phyloP scores from a whole-genome alignment of 2,329 filamentous ascomycete species.

The Ceratocystis smalleyi region DNA sequence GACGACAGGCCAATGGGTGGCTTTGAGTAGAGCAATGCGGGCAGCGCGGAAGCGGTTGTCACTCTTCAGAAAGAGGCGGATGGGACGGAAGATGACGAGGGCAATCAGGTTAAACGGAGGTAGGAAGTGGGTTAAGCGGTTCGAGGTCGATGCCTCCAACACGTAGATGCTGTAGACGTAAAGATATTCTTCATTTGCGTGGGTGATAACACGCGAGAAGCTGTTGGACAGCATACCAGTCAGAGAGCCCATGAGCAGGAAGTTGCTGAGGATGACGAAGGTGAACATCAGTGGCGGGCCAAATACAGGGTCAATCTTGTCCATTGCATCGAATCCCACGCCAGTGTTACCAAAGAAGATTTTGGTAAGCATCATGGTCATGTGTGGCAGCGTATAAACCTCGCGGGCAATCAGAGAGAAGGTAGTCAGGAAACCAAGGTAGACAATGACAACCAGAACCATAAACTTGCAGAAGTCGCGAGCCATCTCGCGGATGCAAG shows the following conservation, averaged over 20 bases:
- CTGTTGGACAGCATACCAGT: slow-evolving; percentile 67
- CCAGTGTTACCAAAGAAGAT: slow-evolving; percentile 68
- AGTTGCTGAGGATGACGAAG: slow-evolving; percentile 63
- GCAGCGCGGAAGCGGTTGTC: slow-evolving; percentile 46
- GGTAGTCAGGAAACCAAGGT: slow-evolving; percentile 77
- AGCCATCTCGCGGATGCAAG: slow-evolving; percentile 84
- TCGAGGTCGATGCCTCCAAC: slow-evolving; percentile 50
- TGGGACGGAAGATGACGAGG: slow-evolving; percentile 53
- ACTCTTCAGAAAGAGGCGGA: slow-evolving; percentile 51
- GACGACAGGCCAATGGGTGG: slow-evolving; percentile 52
- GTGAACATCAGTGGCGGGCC: slow-evolving; percentile 50
- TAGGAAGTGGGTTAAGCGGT: slow-evolving; percentile 54
- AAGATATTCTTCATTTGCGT: slow-evolving; percentile 59
- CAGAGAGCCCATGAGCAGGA: slow-evolving; percentile 62
- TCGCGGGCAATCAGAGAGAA: slow-evolving; percentile 66
- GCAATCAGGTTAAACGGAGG: slow-evolving; percentile 61
- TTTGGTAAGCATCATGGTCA: slow-evolving; percentile 64
- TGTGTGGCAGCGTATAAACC: slow-evolving; percentile 45
- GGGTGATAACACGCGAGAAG: slow-evolving; percentile 48
- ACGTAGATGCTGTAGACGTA: slow-evolving; percentile 58
- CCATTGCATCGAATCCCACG: slow-evolving; percentile 56
- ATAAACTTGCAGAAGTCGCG: slow-evolving; percentile 81
- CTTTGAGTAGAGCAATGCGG: slow-evolving; percentile 46
- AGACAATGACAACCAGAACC: slow-evolving; percentile 65
- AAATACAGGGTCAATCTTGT: slow-evolving; percentile 42